A percentile compares a stretch with the other conserved stretches of the same genome.
Conservation (phyloP, 768 basidiomycete species). For the Tubosaeta sp. region DNA sequence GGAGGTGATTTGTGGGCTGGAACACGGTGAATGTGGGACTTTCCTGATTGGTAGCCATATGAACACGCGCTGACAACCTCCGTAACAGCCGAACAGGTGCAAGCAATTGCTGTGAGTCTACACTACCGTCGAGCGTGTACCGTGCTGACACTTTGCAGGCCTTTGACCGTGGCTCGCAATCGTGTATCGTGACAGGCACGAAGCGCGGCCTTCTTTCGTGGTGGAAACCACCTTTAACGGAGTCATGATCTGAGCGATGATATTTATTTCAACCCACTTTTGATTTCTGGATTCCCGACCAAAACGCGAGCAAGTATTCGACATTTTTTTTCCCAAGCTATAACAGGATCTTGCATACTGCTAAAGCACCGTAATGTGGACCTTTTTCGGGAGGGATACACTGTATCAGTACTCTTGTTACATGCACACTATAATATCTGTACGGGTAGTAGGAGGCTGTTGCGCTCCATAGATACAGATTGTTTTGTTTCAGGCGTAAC, state of each 20-base stretch:
- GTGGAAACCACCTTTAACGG: constrained; percentile 42
- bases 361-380: constrained; percentile 28
- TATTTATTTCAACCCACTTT: not conserved
- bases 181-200: constrained; percentile 53
- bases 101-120: constrained; percentile 34
- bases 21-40: constrained; percentile 54
- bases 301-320: not conserved
- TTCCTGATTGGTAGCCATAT: not conserved
- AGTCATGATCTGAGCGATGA: constrained; percentile 27
- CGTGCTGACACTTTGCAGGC: constrained; percentile 35
- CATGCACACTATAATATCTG: constrained; percentile 26
- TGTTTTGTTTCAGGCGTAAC: not conserved
- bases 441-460: constrained; percentile 14
- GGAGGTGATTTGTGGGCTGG: constrained; percentile 52
- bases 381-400: constrained; percentile 16
- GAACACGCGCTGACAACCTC: constrained; percentile 9
- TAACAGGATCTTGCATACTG: constrained; percentile 29
- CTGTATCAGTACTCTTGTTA: constrained; percentile 32
- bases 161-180: constrained; percentile 40
- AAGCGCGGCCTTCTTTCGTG: constrained; percentile 51
- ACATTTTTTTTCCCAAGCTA: constrained; percentile 14
- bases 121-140: not conserved
- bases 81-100: constrained; percentile 28
- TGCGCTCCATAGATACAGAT: not conserved
- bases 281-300: constrained; percentile 10